Percentiles rank a stretch among this genome's conserved stretches.
These are phyloP conservation scores for Aspergillus fructus DNA, from an alignment of 2,329 filamentous ascomycete genomes.

Conservation along the genomic window DNA sequence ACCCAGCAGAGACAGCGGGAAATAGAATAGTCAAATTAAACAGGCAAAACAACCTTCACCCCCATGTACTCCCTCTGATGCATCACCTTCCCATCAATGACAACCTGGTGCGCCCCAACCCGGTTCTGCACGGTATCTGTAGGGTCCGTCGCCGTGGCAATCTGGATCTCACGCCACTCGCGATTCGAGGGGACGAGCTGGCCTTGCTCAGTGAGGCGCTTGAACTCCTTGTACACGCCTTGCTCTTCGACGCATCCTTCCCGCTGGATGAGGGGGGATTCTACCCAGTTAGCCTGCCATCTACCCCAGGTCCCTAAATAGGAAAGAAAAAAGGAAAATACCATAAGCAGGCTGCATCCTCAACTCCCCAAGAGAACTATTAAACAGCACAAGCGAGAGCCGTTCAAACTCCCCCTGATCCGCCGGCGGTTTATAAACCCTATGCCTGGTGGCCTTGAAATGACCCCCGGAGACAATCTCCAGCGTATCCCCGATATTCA, in stretches of 20 bases:
- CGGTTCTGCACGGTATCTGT: constrained; percentile 44
- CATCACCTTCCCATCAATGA: constrained; percentile 48
- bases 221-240: constrained; percentile 50
- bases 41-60: constrained; percentile 46
- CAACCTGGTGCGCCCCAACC: constrained; percentile 43
- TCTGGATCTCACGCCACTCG: constrained; percentile 53
- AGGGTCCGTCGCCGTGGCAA: constrained; percentile 44
- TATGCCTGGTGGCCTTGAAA: constrained; percentile 48
- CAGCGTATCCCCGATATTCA: constrained; percentile 50
- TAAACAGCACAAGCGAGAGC: constrained; percentile 44
- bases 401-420: constrained; percentile 34
- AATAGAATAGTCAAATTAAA: constrained; percentile 22
- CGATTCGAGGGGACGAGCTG: constrained; percentile 47
- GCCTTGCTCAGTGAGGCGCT: constrained; percentile 41
- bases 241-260: constrained; percentile 47
- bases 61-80: constrained; percentile 50
- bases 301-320: too few relatives aligned
- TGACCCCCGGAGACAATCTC: constrained; percentile 49
- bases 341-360: constrained; percentile 43
- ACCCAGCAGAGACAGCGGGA: too few relatives aligned
- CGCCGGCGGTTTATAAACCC: constrained; percentile 44
- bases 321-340: constrained; percentile 4
- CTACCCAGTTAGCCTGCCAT: constrained; percentile 10
- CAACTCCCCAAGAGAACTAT: constrained; percentile 47
- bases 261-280: constrained; percentile 40